These are phyloP conservation scores for Phytopythium oedochilum DNA, from an alignment of 352 stramenopile species.

Conservation along the genomic window DNA sequence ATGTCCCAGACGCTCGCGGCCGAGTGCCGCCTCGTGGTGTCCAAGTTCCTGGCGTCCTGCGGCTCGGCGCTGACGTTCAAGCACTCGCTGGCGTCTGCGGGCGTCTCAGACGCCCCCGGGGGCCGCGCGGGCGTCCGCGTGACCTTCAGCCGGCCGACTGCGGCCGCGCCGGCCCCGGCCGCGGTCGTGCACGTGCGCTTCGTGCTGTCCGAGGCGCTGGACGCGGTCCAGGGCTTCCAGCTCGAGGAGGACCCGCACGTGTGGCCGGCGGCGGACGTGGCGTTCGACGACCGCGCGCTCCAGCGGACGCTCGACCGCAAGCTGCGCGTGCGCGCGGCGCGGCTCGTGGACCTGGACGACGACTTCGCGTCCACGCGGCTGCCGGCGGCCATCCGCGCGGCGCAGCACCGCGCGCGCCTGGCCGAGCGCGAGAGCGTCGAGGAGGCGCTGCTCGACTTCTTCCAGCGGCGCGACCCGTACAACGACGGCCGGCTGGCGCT, in stretches of 20 bases:
- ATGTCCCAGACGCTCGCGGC: slow-evolving; percentile 6
- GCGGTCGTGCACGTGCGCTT: slow-evolving; percentile 63
- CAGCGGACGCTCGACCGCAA: slow-evolving; percentile 58
- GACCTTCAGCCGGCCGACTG: slow-evolving; percentile 63
- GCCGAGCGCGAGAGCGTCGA: slow-evolving; percentile 40
- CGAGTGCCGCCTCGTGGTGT: slow-evolving; percentile 37
- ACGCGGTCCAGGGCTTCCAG: slow-evolving; percentile 44
- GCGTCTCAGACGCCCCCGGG: slow-evolving; percentile 20
- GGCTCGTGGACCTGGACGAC: slow-evolving; percentile 45
- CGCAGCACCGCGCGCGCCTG: slow-evolving; percentile 29
- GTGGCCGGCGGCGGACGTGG: slow-evolving; percentile 31
- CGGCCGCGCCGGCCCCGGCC: slow-evolving; percentile 22
- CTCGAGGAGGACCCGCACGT: slow-evolving; percentile 64
- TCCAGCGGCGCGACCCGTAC: slow-evolving; percentile 60
- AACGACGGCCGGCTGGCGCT: slow-evolving; percentile 58
- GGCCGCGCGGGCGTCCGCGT: slow-evolving; percentile 37
- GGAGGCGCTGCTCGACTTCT: slow-evolving; percentile 49
- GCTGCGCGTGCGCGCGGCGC: slow-evolving; percentile 30
- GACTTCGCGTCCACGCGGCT: slow-evolving; percentile 61
- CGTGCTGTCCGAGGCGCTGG: slow-evolving; percentile 32
- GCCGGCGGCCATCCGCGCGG: slow-evolving; percentile 28
- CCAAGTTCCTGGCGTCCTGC: slow-evolving; percentile 39
- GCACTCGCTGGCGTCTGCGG: slow-evolving; percentile 35
- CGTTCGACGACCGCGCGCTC: slow-evolving; percentile 51
- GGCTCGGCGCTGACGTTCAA: slow-evolving; percentile 52